These are phyloP conservation scores for Cicer pinnatifidum DNA, from an alignment of 306 rosid genomes.

Conservation along the genomic window DNA sequence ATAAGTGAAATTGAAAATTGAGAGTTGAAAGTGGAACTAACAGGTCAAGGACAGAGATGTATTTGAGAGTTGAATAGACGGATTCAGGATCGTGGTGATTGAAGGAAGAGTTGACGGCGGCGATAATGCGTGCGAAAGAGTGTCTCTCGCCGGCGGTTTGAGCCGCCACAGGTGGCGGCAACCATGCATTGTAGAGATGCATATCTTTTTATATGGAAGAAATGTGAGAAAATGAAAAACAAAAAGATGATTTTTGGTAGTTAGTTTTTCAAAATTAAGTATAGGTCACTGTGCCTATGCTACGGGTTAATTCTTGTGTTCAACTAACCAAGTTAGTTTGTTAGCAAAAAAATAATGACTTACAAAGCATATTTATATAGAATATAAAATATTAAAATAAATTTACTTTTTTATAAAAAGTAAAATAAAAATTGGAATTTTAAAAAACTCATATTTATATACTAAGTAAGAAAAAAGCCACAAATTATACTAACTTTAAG, in stretches of 20 bases:
- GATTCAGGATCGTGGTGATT: constrained; percentile 80
- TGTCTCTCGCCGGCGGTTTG: constrained; percentile 69
- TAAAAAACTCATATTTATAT: no score
- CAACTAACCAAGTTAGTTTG: no score
- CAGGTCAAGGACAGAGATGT: constrained; percentile 95
- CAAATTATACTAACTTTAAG: no score
- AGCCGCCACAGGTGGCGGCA: constrained; percentile 89
- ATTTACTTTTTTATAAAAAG: no score
- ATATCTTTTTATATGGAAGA: constrained; percentile 31
- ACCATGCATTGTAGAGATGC: constrained; percentile 99
- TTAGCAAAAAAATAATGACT: no score
- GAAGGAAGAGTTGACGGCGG: constrained; percentile 59
- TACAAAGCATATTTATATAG: no score
- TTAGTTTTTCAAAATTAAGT: no score
- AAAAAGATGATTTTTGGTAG: background rate
- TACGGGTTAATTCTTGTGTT: no score
- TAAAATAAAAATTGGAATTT: no score
- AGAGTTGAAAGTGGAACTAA: constrained; percentile 46
- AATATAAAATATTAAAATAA: no score
- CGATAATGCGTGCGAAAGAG: constrained; percentile 72
- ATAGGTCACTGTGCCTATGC: no score
- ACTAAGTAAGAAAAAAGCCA: no score
- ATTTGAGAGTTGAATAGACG: constrained; percentile 81
- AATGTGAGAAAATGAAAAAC: background rate
- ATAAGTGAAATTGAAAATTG: constrained; percentile 6